A percentile compares a stretch with the other conserved stretches of the same genome.
phyloP scores from a whole-genome alignment of 805 yeast genomes.

The Yarrowia hollandica region DNA sequence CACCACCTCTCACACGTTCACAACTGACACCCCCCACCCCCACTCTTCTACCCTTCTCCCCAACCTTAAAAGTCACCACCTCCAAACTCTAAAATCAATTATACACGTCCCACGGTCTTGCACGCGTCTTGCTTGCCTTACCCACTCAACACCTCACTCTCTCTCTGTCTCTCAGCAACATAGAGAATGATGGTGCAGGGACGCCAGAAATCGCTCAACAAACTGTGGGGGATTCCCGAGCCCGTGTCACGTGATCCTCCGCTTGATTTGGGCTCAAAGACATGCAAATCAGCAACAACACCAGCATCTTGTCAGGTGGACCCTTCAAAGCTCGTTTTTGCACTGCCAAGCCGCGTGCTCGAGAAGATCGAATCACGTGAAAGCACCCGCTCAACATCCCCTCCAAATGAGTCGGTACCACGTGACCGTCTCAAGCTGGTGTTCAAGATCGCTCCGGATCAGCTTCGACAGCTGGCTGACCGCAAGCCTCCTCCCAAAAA shows the following conservation, averaged over 20 bases:
- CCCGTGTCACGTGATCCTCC: not conserved
- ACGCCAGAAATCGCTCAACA: constrained; percentile 20
- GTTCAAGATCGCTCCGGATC: not conserved
- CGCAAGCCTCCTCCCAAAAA: constrained; percentile 12
- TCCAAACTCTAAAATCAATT: not conserved
- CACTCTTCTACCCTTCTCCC: too few species aligned
- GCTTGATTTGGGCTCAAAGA: too few species aligned
- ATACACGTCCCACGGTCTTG: constrained; percentile 8
- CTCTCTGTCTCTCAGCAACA: not conserved
- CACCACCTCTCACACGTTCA: too few species aligned
- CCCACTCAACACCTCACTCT: too few species aligned
- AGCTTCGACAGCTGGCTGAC: not conserved
- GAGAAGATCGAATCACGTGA: not conserved
- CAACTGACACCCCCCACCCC: too few species aligned
- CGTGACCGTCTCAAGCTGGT: not conserved
- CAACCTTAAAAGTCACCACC: too few species aligned
- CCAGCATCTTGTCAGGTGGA: too few species aligned
- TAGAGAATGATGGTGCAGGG: constrained; percentile 12
- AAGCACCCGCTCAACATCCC: not conserved
- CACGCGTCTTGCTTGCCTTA: too few species aligned
- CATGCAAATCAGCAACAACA: too few species aligned
- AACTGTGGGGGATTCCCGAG: constrained; percentile 7
- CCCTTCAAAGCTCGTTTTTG: not conserved
- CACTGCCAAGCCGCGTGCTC: not conserved
- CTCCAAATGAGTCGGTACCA: not conserved